Conservation (phyloP, 768 basidiomycete species). For the Russula sp. region DNA sequence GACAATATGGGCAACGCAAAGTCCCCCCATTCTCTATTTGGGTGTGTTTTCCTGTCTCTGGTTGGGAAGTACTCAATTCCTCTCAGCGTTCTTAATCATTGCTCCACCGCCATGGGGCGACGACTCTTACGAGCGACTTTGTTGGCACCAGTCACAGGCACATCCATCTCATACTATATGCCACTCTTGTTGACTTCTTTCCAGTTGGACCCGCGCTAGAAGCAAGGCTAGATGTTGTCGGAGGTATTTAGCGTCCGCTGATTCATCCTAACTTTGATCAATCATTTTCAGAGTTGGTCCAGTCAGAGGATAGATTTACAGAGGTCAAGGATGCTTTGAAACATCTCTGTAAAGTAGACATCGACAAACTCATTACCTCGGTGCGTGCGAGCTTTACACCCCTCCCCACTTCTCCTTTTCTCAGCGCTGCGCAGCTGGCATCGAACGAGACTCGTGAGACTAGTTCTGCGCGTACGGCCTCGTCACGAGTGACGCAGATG, state of each 20-base stretch:
- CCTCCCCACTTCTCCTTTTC: neutral
- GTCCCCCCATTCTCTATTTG: slow-evolving; percentile 70
- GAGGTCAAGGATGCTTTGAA: slow-evolving; percentile 65
- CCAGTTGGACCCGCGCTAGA: slow-evolving; percentile 61
- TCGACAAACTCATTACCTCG: slow-evolving; percentile 78
- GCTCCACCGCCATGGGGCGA: slow-evolving; percentile 86
- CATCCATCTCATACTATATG: neutral
- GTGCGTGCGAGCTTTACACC: slow-evolving; percentile 33
- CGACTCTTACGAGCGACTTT: slow-evolving; percentile 76
- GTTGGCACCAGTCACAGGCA: slow-evolving; percentile 75
- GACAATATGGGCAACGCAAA: slow-evolving; percentile 64
- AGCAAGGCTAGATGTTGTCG: slow-evolving; percentile 79
- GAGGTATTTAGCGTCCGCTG: slow-evolving; percentile 43
- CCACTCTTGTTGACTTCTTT: neutral
- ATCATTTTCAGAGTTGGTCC: slow-evolving; percentile 55
- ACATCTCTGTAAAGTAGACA: slow-evolving; percentile 70
- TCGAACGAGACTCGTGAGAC: slow-evolving; percentile 53
- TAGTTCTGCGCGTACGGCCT: slow-evolving; percentile 55
- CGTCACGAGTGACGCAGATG: slow-evolving; percentile 68
- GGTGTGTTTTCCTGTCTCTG: slow-evolving; percentile 39
- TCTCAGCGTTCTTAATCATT: slow-evolving; percentile 64
- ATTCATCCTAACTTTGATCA: neutral
- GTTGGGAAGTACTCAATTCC: neutral
- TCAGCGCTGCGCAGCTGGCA: slow-evolving; percentile 46
- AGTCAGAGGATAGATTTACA: slow-evolving; percentile 67